Percentiles rank a stretch among this genome's conserved stretches.
Conservation (phyloP, 2,329 filamentous ascomycete genomes). For the Ophiostoma perfectum region DNA sequence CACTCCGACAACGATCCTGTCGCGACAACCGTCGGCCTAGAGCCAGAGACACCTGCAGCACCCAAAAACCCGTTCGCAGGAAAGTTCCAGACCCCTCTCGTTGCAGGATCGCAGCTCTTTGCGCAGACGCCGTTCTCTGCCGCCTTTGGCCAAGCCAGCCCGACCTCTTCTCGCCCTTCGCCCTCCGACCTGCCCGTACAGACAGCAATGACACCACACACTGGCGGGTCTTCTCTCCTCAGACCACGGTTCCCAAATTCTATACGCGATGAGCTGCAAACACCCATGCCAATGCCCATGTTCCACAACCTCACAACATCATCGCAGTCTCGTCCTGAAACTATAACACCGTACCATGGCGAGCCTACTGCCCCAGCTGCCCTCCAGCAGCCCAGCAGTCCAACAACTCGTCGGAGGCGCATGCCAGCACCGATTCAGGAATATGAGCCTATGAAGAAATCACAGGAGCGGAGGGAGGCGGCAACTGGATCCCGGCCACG, state of each 20-base stretch:
- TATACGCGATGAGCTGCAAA: conserved; percentile 11
- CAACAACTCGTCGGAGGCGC: conserved; percentile 2
- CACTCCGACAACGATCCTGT: conserved; percentile 18
- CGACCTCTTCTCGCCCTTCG: conserved; percentile 54
- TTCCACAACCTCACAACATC: conserved; percentile 19
- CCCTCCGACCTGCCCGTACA: conserved; percentile 39
- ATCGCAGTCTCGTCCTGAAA: conserved; percentile 12
- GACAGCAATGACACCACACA: conserved; percentile 44
- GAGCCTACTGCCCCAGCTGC: too few relatives aligned
- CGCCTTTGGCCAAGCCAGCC: conserved; percentile 45
- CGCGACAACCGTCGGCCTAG: not conserved
- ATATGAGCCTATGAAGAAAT: conserved; percentile 45
- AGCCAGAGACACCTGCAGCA: conserved; percentile 44
- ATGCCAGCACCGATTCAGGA: conserved; percentile 35
- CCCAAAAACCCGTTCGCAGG: conserved; percentile 46
- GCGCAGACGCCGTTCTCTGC: conserved; percentile 52
- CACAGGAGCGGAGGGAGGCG: conserved; percentile 38
- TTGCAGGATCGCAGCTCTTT: conserved; percentile 49
- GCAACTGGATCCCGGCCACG: conserved; percentile 23
- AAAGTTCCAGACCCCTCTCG: conserved; percentile 34
- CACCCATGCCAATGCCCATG: conserved; percentile 16
- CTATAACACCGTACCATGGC: conserved; percentile 12
- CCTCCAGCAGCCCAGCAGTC: not conserved
- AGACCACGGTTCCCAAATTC: conserved; percentile 37
- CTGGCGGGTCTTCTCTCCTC: conserved; percentile 43